phyloP scores from a whole-genome alignment of 2,329 filamentous ascomycete species.

The Chaetomiaceae sp. region DNA sequence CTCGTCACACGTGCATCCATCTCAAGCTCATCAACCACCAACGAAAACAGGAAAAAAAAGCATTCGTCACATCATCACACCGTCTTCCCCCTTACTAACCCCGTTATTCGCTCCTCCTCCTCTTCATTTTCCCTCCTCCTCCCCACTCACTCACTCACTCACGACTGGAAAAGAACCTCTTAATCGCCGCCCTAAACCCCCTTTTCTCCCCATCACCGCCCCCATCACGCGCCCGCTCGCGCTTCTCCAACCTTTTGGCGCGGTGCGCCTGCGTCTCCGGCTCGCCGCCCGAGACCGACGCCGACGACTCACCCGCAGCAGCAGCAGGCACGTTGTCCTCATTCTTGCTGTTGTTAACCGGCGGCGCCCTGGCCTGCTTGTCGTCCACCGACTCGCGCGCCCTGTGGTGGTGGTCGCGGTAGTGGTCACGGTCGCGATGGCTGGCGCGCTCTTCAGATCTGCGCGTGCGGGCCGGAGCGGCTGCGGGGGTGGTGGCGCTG shows the following conservation, averaged over 20 bases:
- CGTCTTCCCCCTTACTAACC: neutral
- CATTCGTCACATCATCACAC: constrained; percentile 5
- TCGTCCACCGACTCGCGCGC: constrained; percentile 10
- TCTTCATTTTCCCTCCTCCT: constrained; percentile 1
- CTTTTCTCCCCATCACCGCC: constrained; percentile 18
- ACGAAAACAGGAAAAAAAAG: neutral
- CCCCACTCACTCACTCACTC: neutral
- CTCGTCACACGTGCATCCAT: neutral
- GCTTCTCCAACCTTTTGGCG: constrained; percentile 22
- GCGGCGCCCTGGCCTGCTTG: neutral
- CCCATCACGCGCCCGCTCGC: constrained; percentile 19
- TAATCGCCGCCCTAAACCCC: constrained; percentile 22
- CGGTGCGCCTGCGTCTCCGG: constrained; percentile 17
- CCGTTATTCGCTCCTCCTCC: neutral
- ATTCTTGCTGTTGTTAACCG: constrained; percentile 1
- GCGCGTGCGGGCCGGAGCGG: constrained; percentile 4
- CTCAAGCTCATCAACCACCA: neutral
- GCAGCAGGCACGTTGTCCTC: neutral
- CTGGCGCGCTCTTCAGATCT: constrained; percentile 19
- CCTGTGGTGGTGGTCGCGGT: neutral
- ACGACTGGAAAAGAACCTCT: constrained; percentile 21
- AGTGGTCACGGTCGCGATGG: neutral
- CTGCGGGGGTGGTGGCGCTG: neutral
- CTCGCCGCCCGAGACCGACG: constrained; percentile 13
- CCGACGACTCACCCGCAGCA: neutral